phyloP scores from a whole-genome alignment of 2,329 filamentous ascomycete species.

The Gremmenia infestans region DNA sequence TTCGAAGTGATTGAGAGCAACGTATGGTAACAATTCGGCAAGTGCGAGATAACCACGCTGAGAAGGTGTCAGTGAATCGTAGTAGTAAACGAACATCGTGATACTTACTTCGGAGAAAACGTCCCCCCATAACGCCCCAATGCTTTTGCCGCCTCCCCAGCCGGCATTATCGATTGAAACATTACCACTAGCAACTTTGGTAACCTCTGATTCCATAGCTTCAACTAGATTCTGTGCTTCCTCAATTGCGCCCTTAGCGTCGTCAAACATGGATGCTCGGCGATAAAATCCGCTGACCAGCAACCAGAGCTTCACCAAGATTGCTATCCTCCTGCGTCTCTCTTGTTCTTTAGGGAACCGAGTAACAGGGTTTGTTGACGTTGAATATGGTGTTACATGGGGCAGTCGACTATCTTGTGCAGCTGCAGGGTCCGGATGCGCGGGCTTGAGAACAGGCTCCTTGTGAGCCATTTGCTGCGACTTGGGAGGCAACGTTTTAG shows the following conservation, averaged over 20 bases:
- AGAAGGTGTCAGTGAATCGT: conserved; percentile 25
- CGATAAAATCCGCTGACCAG: conserved; percentile 86
- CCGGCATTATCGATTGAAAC: conserved; percentile 58
- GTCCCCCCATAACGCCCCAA: conserved; percentile 82
- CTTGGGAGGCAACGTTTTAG: conserved; percentile 19
- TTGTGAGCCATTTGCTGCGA: conserved; percentile 26
- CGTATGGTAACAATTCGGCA: conserved; percentile 44
- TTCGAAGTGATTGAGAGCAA: conserved; percentile 75
- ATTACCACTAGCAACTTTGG: conserved; percentile 56
- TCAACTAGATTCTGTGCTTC: conserved; percentile 78
- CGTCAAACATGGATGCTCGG: conserved; percentile 72
- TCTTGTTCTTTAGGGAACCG: conserved; percentile 51
- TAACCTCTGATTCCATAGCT: conserved; percentile 62
- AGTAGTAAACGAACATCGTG: not conserved
- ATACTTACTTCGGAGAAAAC: conserved; percentile 69
- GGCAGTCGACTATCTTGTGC: conserved; percentile 20
- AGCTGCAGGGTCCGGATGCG: conserved; percentile 3
- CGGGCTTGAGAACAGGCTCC: conserved; percentile 17
- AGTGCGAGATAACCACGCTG: conserved; percentile 31
- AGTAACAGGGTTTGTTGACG: conserved; percentile 23
- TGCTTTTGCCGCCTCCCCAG: conserved; percentile 77
- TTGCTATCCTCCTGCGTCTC: conserved; percentile 43
- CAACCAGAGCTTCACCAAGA: conserved; percentile 79
- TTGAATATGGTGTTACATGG: conserved; percentile 12
- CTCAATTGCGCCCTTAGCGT: conserved; percentile 71